Base-by-base conservation (phyloP, 805 yeast species). In the Blastobotrys robertii region DNA sequence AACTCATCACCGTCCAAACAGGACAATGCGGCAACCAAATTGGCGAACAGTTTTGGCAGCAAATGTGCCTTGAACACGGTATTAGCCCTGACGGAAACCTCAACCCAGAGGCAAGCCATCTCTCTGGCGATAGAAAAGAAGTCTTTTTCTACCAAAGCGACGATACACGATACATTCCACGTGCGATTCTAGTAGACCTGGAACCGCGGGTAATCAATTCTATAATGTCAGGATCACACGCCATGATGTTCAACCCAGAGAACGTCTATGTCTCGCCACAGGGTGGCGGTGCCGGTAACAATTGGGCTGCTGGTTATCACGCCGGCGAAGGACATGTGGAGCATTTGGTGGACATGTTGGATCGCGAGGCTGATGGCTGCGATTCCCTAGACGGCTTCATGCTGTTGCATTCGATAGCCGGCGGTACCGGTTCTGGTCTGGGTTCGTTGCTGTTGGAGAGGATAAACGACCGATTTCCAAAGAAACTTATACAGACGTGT, bases 1-100 rank as follows among this genome's bases (percentile, higher is more conserved):
- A 63, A 43, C 57, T 63, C 38, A 61, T 63, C 41, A 60, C 67
- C 22, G 51, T 62, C 30, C 64, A 62, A 25, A 61, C 60, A 1
- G 95, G 95, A 19, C 98, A 92, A 65, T 92, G 98, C 67, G 98
- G 98, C 45, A 92, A 92, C 63, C 97, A 90, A 59, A 80, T 90
- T 1, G 97, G 97, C 19, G 76, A 84, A 44, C 82, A 83, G 60
- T 90, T 88, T 61, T 92, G 98, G 98, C 72, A 77, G 38, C 95
- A 85, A 59, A 62, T 90, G 43, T 84, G 94, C 35, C 63, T 69
- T 25, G 97, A 90, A 55, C 98, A 90, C 56, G 95, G 94, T 0
- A 80, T 90, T 15, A 52, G 60, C n/a, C 61, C 74, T 0, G 86
- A 81, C 53, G 90, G 90, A 2, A 46, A 74, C 2, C 63, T 69